Conservation (phyloP, 441 rosid species). For the Pelargonium myrrhifolium region DNA sequence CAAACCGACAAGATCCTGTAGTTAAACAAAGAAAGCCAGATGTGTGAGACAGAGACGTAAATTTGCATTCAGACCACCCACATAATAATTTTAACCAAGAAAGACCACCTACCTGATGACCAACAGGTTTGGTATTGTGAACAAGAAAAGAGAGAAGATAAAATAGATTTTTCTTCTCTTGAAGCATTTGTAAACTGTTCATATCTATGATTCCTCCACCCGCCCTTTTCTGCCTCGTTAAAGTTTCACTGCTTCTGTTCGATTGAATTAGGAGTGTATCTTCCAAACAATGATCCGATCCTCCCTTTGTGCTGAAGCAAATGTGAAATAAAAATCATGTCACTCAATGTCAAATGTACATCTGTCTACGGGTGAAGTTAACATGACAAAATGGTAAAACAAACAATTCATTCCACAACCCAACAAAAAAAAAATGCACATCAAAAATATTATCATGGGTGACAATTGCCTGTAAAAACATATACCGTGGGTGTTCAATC, state of each 20-base stretch:
- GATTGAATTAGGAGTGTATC: slow-evolving; percentile 36
- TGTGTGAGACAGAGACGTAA: too few relatives aligned
- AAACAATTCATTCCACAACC: neutral
- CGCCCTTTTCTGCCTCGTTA: slow-evolving; percentile 45
- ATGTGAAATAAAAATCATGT: slow-evolving; percentile 24
- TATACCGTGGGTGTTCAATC: slow-evolving; percentile 44
- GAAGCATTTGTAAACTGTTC: slow-evolving; percentile 68
- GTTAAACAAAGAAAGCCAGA: slow-evolving; percentile 15
- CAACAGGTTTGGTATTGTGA: slow-evolving; percentile 97
- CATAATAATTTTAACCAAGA: neutral
- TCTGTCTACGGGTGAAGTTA: too few relatives aligned
- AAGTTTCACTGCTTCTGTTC: slow-evolving; percentile 43
- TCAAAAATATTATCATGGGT: too few relatives aligned
- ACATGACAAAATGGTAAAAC: neutral
- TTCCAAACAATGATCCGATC: slow-evolving; percentile 35
- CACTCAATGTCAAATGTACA: neutral
- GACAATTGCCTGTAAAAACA: too few relatives aligned
- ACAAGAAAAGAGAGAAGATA: slow-evolving; percentile 82
- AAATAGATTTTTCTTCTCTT: slow-evolving; percentile 89
- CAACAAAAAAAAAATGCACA: neutral
- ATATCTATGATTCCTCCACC: slow-evolving; percentile 63
- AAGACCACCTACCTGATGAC: slow-evolving; percentile 68
- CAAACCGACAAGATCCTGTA: slow-evolving; percentile 99
- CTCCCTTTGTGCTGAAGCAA: slow-evolving; percentile 33
- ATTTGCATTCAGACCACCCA: too few relatives aligned